Evolutionary conservation across 371 early-diverging fungal species (phyloP), one percentile per base, ranked within the genome.

Genomic region (Funneliformis caledonium): DNA sequence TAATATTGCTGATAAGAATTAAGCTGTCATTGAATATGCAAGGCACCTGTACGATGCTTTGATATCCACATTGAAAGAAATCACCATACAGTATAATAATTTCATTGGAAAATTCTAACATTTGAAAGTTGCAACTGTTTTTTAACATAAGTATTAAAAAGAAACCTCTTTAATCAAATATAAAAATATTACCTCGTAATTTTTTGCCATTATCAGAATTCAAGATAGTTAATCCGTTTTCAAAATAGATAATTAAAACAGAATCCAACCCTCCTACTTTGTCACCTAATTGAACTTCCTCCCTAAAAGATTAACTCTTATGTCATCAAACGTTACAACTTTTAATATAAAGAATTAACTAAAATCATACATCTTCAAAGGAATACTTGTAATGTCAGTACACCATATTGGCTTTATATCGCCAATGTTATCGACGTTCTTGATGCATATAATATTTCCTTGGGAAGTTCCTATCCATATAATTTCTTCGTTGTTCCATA

Each of bases 371-470:
- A 76, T 59, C 43, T 22, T 42, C 61, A 61, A 47, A 45, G 76
- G 76, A 26, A 61, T 61, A 31, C 42, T 4, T 42, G 4, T 43
- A 61, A 76, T n/a, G 11, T 50, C 43, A 37, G 26, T 37, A 22
- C 76, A 61, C 76, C 76, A 76, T 43, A 37, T n/a, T 43, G 61
- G 43, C 5, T 61, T 56, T 33, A 76, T 43, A 12, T 61, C 42
- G 10, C 42, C 43, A 19, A 16, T 42, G 4, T 61, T 10, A 45
- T 61, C 42, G 14, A 5, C 19, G 37, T 31, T 56, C 11, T 76
- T 76, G 31, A 76, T 61, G 62, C 76, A 76, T 45, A 76, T 43
- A 62, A 76, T 42, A n/a, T 76, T 60, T 9, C n/a, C 47, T n/a
- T 45, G 62, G 11, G 60, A 10, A 43, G 76, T 61, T 16, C 62